phyloP scores from a whole-genome alignment of 768 basidiomycete species.

The Goffeauzyma gilvescens region DNA sequence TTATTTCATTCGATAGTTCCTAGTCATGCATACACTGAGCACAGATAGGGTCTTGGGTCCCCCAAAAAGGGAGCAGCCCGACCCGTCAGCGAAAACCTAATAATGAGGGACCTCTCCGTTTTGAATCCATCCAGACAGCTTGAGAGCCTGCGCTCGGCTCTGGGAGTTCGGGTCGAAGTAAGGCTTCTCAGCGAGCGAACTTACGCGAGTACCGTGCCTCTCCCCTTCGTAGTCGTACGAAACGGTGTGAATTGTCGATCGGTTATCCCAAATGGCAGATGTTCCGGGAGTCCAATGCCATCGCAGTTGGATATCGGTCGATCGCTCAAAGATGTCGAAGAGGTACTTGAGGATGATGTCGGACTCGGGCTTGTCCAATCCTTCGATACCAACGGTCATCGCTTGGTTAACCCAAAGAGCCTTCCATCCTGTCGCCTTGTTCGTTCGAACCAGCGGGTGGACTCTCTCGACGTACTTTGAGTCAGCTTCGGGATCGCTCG shows the following conservation, averaged over 20 bases:
- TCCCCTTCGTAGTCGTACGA: slow-evolving; percentile 33
- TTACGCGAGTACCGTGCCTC: slow-evolving; percentile 28
- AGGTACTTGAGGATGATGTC: slow-evolving; percentile 31
- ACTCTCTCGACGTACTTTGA: slow-evolving; percentile 11
- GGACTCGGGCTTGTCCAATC: slow-evolving; percentile 29
- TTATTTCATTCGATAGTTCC: too few relatives aligned
- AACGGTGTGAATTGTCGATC: slow-evolving; percentile 30
- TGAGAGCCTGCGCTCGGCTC: slow-evolving; percentile 15
- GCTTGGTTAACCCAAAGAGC: slow-evolving; percentile 29
- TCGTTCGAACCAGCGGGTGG: slow-evolving; percentile 15
- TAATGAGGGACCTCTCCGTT: too few relatives aligned
- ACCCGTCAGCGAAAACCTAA: too few relatives aligned
- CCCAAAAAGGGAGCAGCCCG: too few relatives aligned
- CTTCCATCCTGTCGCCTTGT: slow-evolving; percentile 30
- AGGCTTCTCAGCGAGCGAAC: slow-evolving; percentile 24
- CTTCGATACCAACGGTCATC: slow-evolving; percentile 31
- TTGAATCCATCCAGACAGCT: background rate
- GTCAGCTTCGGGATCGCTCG: slow-evolving; percentile 16
- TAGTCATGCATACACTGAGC: too few relatives aligned
- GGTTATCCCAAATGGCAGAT: slow-evolving; percentile 33
- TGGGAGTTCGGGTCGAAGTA: slow-evolving; percentile 19
- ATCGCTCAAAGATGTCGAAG: slow-evolving; percentile 21
- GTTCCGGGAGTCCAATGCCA: slow-evolving; percentile 32
- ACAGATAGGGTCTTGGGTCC: too few relatives aligned
- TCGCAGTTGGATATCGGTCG: slow-evolving; percentile 31